Conservation (phyloP, 2,329 filamentous ascomycete genomes). For the Aspergillus eucalypticola region DNA sequence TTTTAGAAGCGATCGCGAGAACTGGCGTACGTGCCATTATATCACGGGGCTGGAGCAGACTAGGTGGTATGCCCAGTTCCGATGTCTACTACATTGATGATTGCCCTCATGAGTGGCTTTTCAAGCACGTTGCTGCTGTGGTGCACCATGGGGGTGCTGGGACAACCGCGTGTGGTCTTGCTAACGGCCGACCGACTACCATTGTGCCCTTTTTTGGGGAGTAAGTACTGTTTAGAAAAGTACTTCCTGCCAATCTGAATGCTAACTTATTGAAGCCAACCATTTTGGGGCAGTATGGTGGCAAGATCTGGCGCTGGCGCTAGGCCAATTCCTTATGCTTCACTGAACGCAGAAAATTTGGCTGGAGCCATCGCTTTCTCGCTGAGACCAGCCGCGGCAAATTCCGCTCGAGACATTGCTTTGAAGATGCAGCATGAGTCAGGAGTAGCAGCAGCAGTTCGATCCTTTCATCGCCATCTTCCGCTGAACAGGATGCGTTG, state of each 20-base stretch:
- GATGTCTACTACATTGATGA: slow-evolving; percentile 56
- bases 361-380: slow-evolving; percentile 50
- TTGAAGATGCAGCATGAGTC: slow-evolving; percentile 45
- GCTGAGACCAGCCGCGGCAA: slow-evolving; percentile 40
- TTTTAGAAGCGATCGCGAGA: slow-evolving; percentile 51
- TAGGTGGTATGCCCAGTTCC: slow-evolving; percentile 38
- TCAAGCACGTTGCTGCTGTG: slow-evolving; percentile 56
- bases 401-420: slow-evolving; percentile 40
- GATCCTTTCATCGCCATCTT: slow-evolving; percentile 47
- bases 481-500: slow-evolving; percentile 29
- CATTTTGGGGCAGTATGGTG: slow-evolving; percentile 58
- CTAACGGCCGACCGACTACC: slow-evolving; percentile 53
- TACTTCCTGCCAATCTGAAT: background rate
- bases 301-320: slow-evolving; percentile 53
- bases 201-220: slow-evolving; percentile 62
- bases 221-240: slow-evolving; percentile 19
- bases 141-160: slow-evolving; percentile 63
- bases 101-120: slow-evolving; percentile 61
- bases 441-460: slow-evolving; percentile 45
- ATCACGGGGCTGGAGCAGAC: slow-evolving; percentile 56
- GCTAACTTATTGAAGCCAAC: slow-evolving; percentile 37
- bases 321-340: slow-evolving; percentile 48
- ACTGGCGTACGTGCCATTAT: slow-evolving; percentile 56
- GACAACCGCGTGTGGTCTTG: slow-evolving; percentile 58
- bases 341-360: slow-evolving; percentile 48